phyloP scores from a whole-genome alignment of 306 rosid genomes.

The Parietaria judaica region DNA sequence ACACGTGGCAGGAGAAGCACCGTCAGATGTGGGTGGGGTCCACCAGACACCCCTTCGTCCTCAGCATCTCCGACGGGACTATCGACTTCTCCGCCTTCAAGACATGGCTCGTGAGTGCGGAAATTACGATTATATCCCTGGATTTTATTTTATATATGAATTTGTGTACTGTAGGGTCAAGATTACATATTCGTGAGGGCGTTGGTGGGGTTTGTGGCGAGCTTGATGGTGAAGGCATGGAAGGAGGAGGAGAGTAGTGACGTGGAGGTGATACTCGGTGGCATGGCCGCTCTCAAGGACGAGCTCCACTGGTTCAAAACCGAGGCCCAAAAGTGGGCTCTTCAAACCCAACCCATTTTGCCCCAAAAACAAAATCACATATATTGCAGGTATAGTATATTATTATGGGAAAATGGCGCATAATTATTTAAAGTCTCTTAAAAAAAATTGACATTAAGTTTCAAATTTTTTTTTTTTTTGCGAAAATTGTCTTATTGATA shows the following conservation, averaged over 20 bases:
- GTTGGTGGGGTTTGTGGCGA: constrained; percentile 54
- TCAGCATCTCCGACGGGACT: constrained; percentile 55
- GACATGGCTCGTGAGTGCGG: constrained; percentile 52
- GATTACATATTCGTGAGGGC: constrained; percentile 71
- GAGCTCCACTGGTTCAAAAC: constrained; percentile 70
- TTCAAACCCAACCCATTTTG: background rate
- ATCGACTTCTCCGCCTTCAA: constrained; percentile 53
- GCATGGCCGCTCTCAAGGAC: constrained; percentile 53
- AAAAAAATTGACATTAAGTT: too few relatives aligned
- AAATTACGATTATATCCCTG: background rate
- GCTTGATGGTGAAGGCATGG: constrained; percentile 56
- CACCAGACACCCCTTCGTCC: constrained; percentile 69
- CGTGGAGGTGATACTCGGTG: constrained; percentile 47
- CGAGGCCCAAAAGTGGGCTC: constrained; percentile 53
- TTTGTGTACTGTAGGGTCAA: constrained; percentile 44
- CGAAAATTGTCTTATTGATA: too few relatives aligned
- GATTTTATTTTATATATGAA: background rate
- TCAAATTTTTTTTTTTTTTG: too few relatives aligned
- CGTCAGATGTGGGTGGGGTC: constrained; percentile 40
- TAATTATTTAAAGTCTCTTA: too few relatives aligned
- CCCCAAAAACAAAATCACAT: constrained; percentile 39
- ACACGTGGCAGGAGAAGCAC: constrained; percentile 67
- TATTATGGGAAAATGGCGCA: too few relatives aligned
- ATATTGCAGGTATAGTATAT: constrained; percentile 49
- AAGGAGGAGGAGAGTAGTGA: constrained; percentile 51